These are phyloP conservation scores for Chenopodium berlandieri DNA, from an alignment of 148 eudicot genomes.

Conservation along the genomic window DNA sequence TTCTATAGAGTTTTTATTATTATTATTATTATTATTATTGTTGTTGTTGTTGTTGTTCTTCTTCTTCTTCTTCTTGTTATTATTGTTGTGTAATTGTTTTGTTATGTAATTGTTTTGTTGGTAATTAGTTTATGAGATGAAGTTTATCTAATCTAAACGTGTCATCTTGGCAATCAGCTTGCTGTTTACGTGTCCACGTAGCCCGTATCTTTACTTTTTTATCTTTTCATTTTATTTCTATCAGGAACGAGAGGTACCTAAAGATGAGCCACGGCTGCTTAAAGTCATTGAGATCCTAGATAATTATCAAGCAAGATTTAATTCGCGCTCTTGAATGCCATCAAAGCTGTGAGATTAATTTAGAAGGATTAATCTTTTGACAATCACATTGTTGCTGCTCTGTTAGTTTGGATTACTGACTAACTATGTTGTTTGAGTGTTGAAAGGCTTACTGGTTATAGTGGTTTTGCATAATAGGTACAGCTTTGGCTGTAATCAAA, in stretches of 20 bases:
- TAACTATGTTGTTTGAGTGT: background rate
- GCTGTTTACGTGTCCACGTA: background rate
- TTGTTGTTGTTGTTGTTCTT: too few relatives aligned
- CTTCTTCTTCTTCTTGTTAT: too few relatives aligned
- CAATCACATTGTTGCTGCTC: background rate
- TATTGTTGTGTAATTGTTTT: too few relatives aligned
- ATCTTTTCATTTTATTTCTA: background rate
- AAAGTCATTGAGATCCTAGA: constrained; percentile 39
- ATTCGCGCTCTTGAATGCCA: background rate
- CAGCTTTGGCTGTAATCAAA: background rate
- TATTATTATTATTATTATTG: too few relatives aligned
- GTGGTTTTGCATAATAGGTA: background rate
- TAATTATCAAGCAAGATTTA: constrained; percentile 33
- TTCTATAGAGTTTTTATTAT: background rate
- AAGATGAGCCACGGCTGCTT: constrained; percentile 64
- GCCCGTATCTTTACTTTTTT: background rate
- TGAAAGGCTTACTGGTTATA: background rate
- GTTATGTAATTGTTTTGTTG: background rate
- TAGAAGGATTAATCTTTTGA: background rate
- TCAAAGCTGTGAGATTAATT: background rate
- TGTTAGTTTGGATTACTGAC: background rate
- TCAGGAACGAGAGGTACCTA: constrained; percentile 81
- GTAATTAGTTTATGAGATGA: background rate
- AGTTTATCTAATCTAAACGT: background rate
- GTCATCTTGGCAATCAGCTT: background rate